Percentiles rank a stretch among this genome's conserved stretches.
Evolutionary conservation across 208 protist genomes (phyloP).

Genomic region (Trypanosoma lewisi): DNA sequence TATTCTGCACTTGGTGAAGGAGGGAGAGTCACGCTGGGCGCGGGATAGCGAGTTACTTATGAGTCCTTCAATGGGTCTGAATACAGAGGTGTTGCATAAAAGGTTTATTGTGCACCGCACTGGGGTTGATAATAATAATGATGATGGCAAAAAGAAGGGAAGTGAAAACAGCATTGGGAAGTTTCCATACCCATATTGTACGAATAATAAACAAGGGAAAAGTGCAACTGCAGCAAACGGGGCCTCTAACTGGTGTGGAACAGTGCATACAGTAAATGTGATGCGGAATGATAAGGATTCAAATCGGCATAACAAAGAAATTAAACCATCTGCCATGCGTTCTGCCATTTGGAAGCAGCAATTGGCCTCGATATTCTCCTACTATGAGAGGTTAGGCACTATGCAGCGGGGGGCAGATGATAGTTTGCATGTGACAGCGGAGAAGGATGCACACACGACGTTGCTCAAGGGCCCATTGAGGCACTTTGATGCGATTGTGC

Average conservation of each 20-base stretch:
- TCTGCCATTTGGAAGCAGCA: conserved; percentile 57
- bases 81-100: conserved; percentile 52
- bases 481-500: conserved; percentile 26
- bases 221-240: neutral
- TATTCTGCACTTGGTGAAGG: conserved; percentile 71
- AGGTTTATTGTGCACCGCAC: conserved; percentile 57
- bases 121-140: neutral
- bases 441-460: conserved; percentile 17
- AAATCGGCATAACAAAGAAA: conserved; percentile 9
- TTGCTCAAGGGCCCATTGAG: conserved; percentile 28
- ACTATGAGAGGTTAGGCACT: conserved; percentile 33
- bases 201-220: neutral
- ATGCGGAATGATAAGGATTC: conserved; percentile 24
- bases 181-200: conserved; percentile 39
- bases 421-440: neutral
- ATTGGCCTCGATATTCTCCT: conserved; percentile 50
- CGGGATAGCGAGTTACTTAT: conserved; percentile 36
- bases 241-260: conserved; percentile 11
- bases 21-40: conserved; percentile 47
- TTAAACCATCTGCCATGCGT: conserved; percentile 46
- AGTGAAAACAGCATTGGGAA: conserved; percentile 25
- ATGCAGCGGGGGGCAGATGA: neutral
- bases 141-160: too few relatives aligned
- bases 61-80: conserved; percentile 58
- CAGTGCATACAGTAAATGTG: conserved; percentile 26